Base-by-base conservation (phyloP, 805 yeast genomes). In the Yamadazyma phyllophila region DNA sequence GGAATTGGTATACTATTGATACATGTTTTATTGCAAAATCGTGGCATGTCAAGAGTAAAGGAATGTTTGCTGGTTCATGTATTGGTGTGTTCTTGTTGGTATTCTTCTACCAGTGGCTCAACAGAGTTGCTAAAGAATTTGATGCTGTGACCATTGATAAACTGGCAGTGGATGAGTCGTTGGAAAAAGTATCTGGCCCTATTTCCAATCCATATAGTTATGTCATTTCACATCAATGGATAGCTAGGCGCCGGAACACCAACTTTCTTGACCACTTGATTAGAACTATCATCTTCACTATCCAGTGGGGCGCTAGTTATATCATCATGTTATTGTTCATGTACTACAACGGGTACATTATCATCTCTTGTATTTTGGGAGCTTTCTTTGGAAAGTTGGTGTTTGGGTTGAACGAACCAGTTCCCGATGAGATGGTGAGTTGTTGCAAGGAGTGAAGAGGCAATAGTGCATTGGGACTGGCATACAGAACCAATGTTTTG, bases 1-100 rank as follows among this genome's bases (percentile, higher is more conserved):
- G 89, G 88, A 84, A 83, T 59, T 83, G 89, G 88, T 69, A 80
- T 53, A 81, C 86, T 0, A 71, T 82, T 26, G 82, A 83, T 52
- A 66, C 83, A 4, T 84, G 88, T 58, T 83, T 83, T 56, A 69
- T 84, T 49, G 73, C 87, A 7, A 67, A 61, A 37, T 65, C 82
- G 26, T 83, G 90, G 90, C 86, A 80, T 47, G 78, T 80, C 37
- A 69, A 62, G 12, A 67, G 81, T 2, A 67, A 66, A 45, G 84
- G 83, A 1, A 80, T 73, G 63, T 83, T 83, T 65, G 88, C 86
- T 3, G 88, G 88, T n/a, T 73, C 86, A 0, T 84, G 89, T 63
- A 69, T 84, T 26, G 88, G 88, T n/a, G 78, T 81, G 8, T 77
- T 82, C 58, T 65, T 78, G 26, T 65, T 84, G 56, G 83, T 80